Conservation (phyloP, 495 filamentous ascomycete species). For the Durotheca rogersii region DNA sequence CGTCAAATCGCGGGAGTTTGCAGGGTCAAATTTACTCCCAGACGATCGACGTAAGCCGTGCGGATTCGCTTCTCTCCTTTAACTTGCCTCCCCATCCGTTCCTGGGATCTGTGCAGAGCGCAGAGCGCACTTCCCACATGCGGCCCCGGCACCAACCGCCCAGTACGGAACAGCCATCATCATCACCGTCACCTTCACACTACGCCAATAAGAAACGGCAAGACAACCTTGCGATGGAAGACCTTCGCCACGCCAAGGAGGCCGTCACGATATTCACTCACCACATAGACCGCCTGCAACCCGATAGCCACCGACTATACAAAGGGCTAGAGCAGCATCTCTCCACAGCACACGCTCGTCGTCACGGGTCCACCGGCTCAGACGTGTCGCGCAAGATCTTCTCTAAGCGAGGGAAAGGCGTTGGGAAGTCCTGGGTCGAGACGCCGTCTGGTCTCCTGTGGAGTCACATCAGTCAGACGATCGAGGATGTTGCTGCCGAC, state of each 20-base stretch:
- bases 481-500: slow-evolving; percentile 17
- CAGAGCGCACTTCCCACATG: slow-evolving; percentile 9
- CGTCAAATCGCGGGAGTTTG: background rate
- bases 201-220: background rate
- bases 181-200: too few relatives aligned
- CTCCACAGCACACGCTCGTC: slow-evolving; percentile 4
- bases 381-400: slow-evolving; percentile 14
- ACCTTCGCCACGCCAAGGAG: slow-evolving; percentile 26
- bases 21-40: background rate
- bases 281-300: slow-evolving; percentile 45
- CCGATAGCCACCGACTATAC: slow-evolving; percentile 28
- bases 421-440: slow-evolving; percentile 18
- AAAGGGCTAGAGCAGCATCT: background rate
- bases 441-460: slow-evolving; percentile 18
- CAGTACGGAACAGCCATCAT: background rate
- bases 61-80: background rate
- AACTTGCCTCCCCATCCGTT: background rate
- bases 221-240: slow-evolving; percentile 22
- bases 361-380: slow-evolving; percentile 18
- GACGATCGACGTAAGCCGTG: background rate
- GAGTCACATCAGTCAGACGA: slow-evolving; percentile 20
- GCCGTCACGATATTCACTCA: slow-evolving; percentile 41
- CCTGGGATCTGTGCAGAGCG: background rate
- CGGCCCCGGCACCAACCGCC: background rate
- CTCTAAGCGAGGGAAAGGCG: slow-evolving; percentile 6